Conservation (phyloP, 345 rosid genomes). For the Hirschfeldia incana region DNA sequence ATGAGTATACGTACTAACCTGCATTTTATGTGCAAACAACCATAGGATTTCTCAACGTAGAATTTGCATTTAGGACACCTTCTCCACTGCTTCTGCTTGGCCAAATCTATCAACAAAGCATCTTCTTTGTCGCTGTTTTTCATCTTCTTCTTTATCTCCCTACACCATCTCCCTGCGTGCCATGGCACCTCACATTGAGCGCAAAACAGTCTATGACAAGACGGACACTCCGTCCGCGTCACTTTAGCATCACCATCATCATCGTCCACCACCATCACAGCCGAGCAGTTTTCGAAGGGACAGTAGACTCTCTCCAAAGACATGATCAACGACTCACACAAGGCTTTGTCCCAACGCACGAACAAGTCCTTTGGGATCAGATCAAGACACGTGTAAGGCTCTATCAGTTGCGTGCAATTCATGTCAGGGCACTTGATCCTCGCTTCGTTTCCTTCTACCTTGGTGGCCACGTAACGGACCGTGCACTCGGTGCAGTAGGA, state of each 20-base stretch:
- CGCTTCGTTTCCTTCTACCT: conserved; percentile 29
- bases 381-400: conserved; percentile 46
- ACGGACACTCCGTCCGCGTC: conserved; percentile 61
- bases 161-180: conserved; percentile 33
- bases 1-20: conserved; percentile 27
- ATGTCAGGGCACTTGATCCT: conserved; percentile 55
- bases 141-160: conserved; percentile 35
- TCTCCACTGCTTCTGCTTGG: background rate
- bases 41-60: conserved; percentile 43
- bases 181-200: conserved; percentile 24
- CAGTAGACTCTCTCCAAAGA: conserved; percentile 49
- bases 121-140: conserved; percentile 38
- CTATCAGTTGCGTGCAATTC: conserved; percentile 46
- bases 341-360: conserved; percentile 55
- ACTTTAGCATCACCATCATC: conserved; percentile 39
- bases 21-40: conserved; percentile 47
- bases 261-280: conserved; percentile 43
- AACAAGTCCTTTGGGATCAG: conserved; percentile 46
- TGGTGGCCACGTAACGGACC: conserved; percentile 44
- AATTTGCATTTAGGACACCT: conserved; percentile 30
- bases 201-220: conserved; percentile 47
- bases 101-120: background rate
- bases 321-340: conserved; percentile 47
- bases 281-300: conserved; percentile 73
- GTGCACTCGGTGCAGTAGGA: conserved; percentile 56